Evolutionary conservation across 2,329 filamentous ascomycete genomes (phyloP), one percentile per base, ranked within the genome.

Genomic region (Phialemoniopsis sp.): DNA sequence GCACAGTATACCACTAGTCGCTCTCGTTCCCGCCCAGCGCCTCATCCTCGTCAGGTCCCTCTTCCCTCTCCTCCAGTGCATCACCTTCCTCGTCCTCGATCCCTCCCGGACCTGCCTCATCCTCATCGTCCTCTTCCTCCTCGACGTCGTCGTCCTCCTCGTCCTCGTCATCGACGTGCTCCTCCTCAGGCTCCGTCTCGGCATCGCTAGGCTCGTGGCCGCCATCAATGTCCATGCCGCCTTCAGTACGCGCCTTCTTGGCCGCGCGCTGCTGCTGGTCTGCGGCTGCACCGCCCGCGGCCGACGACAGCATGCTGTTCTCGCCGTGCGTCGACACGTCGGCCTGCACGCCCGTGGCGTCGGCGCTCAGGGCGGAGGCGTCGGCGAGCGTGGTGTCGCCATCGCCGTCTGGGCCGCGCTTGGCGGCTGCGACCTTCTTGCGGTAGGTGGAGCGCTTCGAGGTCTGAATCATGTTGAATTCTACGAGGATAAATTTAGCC

Each of bases 371-470:
- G 37, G 60, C 46, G 13, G 60, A 57, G 2, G 57, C 53, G 21
- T 54, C 53, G n/a, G 41, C 51, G 13, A 51, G 49, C 14, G 43
- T 49, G 3, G 38, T 42, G 13, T 38, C 42, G 17, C 35, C 46
- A 14, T 41, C 43, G 38, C 32, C 59, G 30, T 48, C 54, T 13
- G 49, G 54, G 30, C 52, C 61, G 38, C 63, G 64, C 60, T 85
- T 87, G 38, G 80, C 77, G 38, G 80, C 82, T 29, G 81, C 80
- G 14, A 83, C 76, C 52, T 83, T 85, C 51, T 80, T 78, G 38
- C 83, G 76, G 63, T 88, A 87, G 13, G 75, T 79, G 49, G 82
- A 87, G 38, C 85, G 80, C 64, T 89, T 89, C 41, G 83, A 80
- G 15, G 82, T 79, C 58, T 88, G 83, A 41, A 82, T 77, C 46